Percentiles rank a stretch among this genome's conserved stretches.
These are phyloP conservation scores for Platanthera zijinensis DNA, from an alignment of 106 monocot genomes.

Conservation along the genomic window DNA sequence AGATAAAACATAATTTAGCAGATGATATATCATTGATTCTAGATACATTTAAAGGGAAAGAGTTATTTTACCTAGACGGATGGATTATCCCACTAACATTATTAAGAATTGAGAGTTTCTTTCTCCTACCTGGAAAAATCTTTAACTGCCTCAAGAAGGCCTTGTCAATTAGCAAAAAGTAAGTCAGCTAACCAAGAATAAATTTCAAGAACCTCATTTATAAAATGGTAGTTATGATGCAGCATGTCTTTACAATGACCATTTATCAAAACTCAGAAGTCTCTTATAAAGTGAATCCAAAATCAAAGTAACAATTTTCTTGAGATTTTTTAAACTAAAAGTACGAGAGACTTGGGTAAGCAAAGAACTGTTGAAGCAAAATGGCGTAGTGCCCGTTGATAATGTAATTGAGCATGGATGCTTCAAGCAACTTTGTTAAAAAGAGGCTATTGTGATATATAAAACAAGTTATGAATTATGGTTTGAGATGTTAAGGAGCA, in stretches of 20 bases:
- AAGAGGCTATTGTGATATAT: not conserved
- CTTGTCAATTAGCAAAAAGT: slow-evolving; percentile 30
- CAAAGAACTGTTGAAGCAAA: not conserved
- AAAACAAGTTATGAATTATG: not conserved
- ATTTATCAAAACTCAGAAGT: not conserved
- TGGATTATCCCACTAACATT: slow-evolving; percentile 75
- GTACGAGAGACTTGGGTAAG: not conserved
- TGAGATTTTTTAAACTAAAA: not conserved
- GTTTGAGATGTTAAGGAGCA: not conserved
- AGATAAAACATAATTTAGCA: not conserved
- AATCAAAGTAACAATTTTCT: not conserved
- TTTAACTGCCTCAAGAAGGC: slow-evolving; percentile 75
- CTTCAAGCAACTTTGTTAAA: not conserved
- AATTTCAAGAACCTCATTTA: not conserved
- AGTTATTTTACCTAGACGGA: slow-evolving; percentile 61
- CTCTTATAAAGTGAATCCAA: slow-evolving; percentile 3
- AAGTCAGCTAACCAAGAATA: slow-evolving; percentile 16
- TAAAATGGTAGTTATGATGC: not conserved
- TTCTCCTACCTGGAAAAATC: slow-evolving; percentile 72
- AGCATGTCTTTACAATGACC: not conserved
- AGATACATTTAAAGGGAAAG: not conserved
- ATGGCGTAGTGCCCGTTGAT: not conserved
- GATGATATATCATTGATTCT: not conserved
- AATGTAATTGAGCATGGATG: not conserved
- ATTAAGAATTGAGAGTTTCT: slow-evolving; percentile 75